Percentiles rank a stretch among this genome's conserved stretches.
These are phyloP conservation scores for Candida hungchunana DNA, from an alignment of 805 yeast species.

Conservation along the genomic window DNA sequence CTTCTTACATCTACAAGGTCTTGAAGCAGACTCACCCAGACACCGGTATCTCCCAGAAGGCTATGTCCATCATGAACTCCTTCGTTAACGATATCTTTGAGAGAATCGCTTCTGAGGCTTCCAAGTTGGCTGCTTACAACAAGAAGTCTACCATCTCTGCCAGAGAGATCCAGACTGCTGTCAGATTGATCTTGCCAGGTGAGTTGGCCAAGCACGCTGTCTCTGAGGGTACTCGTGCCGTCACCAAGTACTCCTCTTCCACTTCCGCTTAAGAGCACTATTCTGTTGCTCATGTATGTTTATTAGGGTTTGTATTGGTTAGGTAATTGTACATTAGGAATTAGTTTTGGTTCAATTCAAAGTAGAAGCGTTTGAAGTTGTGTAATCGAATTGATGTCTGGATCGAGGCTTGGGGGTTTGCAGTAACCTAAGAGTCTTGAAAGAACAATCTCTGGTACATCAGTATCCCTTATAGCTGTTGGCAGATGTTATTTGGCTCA, in stretches of 20 bases:
- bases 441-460: no score
- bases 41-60: conserved; percentile 98
- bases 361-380: not conserved
- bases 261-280: conserved; percentile 36
- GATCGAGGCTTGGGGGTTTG: no score
- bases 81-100: conserved; percentile 97
- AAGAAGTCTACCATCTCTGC: conserved; percentile 97
- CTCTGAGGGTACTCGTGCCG: conserved; percentile 98
- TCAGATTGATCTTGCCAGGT: conserved; percentile 97
- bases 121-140: conserved; percentile 98
- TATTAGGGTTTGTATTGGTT: conserved; percentile 28
- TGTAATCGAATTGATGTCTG: not conserved
- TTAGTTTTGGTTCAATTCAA: conserved; percentile 26
- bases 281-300: conserved; percentile 15
- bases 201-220: conserved; percentile 99
- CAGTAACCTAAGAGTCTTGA: no score
- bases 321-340: conserved; percentile 30
- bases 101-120: conserved; percentile 97
- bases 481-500: no score
- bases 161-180: conserved; percentile 98
- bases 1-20: conserved; percentile 97
- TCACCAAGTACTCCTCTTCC: conserved; percentile 87
- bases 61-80: conserved; percentile 98
- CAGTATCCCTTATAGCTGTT: no score
- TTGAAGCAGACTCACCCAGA: conserved; percentile 99